Conservation (phyloP, 345 rosid species). For the Populus euphratica region DNA sequence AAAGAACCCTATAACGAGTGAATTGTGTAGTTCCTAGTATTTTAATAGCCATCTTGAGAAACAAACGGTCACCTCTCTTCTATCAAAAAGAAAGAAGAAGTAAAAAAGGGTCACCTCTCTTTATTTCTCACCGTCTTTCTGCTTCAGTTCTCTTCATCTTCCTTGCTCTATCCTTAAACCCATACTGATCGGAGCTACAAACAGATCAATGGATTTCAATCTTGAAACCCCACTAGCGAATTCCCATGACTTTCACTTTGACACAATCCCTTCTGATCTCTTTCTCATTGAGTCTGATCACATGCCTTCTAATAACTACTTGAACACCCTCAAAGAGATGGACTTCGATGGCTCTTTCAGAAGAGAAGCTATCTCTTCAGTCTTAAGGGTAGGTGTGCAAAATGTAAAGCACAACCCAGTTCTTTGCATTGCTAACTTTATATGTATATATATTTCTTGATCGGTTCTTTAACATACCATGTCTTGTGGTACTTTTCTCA, state of each 20-base stretch:
- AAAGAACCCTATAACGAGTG: not conserved
- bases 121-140: not conserved
- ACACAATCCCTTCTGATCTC: conserved; percentile 29
- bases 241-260: conserved; percentile 18
- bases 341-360: conserved; percentile 42
- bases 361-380: conserved; percentile 38
- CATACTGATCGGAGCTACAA: not conserved
- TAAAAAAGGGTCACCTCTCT: not conserved
- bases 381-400: conserved; percentile 38
- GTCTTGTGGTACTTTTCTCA: conserved; percentile 13
- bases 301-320: conserved; percentile 51
- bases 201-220: conserved; percentile 59
- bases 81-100: too few species aligned
- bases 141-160: not conserved
- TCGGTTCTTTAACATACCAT: not conserved
- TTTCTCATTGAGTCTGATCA: conserved; percentile 61
- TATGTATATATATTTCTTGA: not conserved
- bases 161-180: not conserved
- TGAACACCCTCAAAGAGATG: conserved; percentile 31
- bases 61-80: not conserved
- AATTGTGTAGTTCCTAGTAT: not conserved
- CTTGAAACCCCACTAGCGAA: conserved; percentile 66
- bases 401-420: not conserved
- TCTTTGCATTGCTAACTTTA: not conserved
- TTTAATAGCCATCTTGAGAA: not conserved